phyloP scores from a whole-genome alignment of 208 protist species.

The Acanthamoeba lenticulata region DNA sequence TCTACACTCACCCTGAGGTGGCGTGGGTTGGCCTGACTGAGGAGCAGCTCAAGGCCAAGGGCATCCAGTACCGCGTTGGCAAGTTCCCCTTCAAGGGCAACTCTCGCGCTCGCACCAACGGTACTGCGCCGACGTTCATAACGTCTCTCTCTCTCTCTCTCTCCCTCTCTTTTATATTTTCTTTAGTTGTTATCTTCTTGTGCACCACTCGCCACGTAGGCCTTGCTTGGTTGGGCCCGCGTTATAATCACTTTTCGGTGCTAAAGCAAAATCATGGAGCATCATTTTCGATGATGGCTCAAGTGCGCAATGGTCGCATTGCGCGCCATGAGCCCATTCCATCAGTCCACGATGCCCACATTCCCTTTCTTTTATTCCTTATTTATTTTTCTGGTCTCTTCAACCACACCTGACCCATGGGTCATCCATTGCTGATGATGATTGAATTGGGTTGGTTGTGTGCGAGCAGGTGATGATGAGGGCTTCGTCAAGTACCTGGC shows the following conservation, averaged over 20 bases:
- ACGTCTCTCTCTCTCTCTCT: neutral
- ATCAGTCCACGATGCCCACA: neutral
- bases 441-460: neutral
- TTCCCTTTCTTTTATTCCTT: neutral
- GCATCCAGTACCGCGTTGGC: constrained; percentile 95
- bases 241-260: neutral
- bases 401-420: no score
- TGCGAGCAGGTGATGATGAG: constrained; percentile 89
- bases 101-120: constrained; percentile 95
- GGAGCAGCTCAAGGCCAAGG: constrained; percentile 94
- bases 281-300: neutral
- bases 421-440: no score
- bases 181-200: neutral
- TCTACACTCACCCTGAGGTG: constrained; percentile 99
- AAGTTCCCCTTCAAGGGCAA: constrained; percentile 99
- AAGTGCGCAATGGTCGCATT: no score
- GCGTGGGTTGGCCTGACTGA: constrained; percentile 98
- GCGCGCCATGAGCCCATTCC: neutral
- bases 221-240: neutral
- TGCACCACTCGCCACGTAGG: no score
- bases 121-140: neutral
- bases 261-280: neutral
- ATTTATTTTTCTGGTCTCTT: no score
- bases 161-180: neutral
- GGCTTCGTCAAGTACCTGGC: constrained; percentile 98